Evolutionary conservation across 2,329 filamentous ascomycete genomes (phyloP), one percentile per base, ranked within the genome.

Genomic region (Coleophoma crateriformis): DNA sequence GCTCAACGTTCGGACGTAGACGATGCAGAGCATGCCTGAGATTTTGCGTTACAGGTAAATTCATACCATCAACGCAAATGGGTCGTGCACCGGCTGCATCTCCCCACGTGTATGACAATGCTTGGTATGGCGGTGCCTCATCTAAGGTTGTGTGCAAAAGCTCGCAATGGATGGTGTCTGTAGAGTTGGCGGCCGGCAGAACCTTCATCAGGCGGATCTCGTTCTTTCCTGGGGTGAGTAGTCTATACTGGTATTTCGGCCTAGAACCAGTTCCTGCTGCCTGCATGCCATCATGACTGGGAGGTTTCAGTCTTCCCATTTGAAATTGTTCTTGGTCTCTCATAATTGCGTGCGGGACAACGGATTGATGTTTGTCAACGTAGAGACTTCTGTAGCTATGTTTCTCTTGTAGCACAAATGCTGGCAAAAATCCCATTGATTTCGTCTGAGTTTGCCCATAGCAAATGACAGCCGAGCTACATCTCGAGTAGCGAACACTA

Each of bases 101-200:
- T 7, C 45, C 60, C 60, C 60, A 62, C 5, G 54, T 46, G 42
- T 61, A 62, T 5, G 60, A 61, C 15, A 62, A 57, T 11, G 59
- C 58, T 22, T 49, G 41, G 37, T 62, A 60, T 13, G 50, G 50
- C 7, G 58, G 57, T 15, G 59, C 57, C 20, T 46, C 22, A 2
- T 52, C 41, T 7, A 60, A 50, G 15, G 46, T 49, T 32, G 55
- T 55, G 46, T 55, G 52, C 22, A 61, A 53, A 4, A 61, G 40
- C 17, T 47, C 46, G 45, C 54, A 56, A 10, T 45, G 32, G 33
- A 58, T 39, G 13, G 39, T 35, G 37, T 52, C 46, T 22, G 33
- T 46, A 19, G 44, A 15, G 32, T 17, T 35, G 32, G 38, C 14
- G 11, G 49, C 40, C 11, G 54, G 51, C 32, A 43, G 17, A 27